Conservation (phyloP, 805 yeast species). For the Candida sanyiensis region DNA sequence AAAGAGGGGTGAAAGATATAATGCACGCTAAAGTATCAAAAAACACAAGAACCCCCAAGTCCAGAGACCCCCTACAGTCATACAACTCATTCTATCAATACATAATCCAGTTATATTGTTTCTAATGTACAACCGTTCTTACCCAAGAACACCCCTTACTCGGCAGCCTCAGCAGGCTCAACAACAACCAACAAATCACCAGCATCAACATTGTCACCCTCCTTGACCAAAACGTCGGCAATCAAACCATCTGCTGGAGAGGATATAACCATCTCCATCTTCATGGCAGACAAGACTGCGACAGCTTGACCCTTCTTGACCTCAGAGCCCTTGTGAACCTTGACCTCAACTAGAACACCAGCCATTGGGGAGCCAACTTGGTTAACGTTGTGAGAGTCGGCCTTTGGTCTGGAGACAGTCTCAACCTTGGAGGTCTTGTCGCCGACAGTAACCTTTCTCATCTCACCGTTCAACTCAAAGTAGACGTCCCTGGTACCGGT, state of each 20-base stretch:
- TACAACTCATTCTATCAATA: too few relatives aligned
- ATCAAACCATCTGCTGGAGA: slow-evolving; percentile 87
- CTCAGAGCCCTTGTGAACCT: slow-evolving; percentile 79
- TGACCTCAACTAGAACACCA: slow-evolving; percentile 93
- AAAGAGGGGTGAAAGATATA: too few relatives aligned
- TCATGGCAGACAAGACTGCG: slow-evolving; percentile 95
- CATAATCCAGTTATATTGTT: too few relatives aligned
- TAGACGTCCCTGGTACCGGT: slow-evolving; percentile 94
- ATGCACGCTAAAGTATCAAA: too few relatives aligned
- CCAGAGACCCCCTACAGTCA: too few relatives aligned
- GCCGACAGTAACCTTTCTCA: slow-evolving; percentile 89
- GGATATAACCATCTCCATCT: slow-evolving; percentile 98
- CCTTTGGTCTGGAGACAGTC: slow-evolving; percentile 82
- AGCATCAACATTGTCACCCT: slow-evolving; percentile 95
- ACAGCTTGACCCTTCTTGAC: slow-evolving; percentile 96
- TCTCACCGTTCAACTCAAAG: slow-evolving; percentile 97
- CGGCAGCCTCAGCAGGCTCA: slow-evolving; percentile 24
- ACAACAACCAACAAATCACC: slow-evolving; percentile 75
- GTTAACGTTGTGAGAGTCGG: slow-evolving; percentile 77
- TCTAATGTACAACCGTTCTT: background rate
- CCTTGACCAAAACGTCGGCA: slow-evolving; percentile 69
- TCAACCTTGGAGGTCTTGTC: slow-evolving; percentile 87
- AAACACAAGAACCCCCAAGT: too few relatives aligned
- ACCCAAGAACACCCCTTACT: too few relatives aligned
- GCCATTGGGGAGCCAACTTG: slow-evolving; percentile 99